Conservation (phyloP, 306 rosid species). For the Cercis canadensis region DNA sequence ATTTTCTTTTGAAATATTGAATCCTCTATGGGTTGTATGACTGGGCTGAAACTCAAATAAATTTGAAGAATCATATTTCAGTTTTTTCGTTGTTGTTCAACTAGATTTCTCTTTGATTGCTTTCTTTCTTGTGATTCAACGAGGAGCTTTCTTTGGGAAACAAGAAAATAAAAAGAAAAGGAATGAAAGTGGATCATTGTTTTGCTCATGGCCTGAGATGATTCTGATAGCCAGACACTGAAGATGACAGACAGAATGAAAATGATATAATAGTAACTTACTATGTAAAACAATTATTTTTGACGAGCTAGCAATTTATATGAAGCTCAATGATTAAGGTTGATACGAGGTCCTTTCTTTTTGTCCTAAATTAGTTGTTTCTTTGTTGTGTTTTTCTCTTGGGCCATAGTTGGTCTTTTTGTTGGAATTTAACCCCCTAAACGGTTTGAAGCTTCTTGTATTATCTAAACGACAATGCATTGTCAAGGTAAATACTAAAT, state of each 20-base stretch:
- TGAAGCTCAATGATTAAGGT: background rate
- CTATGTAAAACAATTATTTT: background rate
- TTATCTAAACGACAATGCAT: too few relatives aligned
- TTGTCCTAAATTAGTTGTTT: too few relatives aligned
- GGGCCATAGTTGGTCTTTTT: too few relatives aligned
- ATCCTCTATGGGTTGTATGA: constrained; percentile 42
- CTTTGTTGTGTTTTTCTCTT: too few relatives aligned
- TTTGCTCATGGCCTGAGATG: background rate
- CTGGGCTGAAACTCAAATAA: constrained; percentile 38
- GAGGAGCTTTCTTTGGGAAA: constrained; percentile 5
- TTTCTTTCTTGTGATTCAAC: background rate
- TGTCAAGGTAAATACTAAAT: too few relatives aligned
- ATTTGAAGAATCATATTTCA: constrained; percentile 32
- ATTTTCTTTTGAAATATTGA: constrained; percentile 35
- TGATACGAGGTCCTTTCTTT: too few relatives aligned
- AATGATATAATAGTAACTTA: background rate
- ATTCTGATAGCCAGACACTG: background rate
- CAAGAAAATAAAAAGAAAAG: background rate
- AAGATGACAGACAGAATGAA: too few relatives aligned
- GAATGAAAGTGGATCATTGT: background rate
- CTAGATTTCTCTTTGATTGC: constrained; percentile 10
- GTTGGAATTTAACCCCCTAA: too few relatives aligned
- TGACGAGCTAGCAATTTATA: background rate
- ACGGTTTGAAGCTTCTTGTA: too few relatives aligned
- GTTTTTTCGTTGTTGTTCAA: background rate